Evolutionary conservation across 495 filamentous ascomycete genomes (phyloP), one percentile per base, ranked within the genome.

Genomic region (Annulohypoxylon moriforme): DNA sequence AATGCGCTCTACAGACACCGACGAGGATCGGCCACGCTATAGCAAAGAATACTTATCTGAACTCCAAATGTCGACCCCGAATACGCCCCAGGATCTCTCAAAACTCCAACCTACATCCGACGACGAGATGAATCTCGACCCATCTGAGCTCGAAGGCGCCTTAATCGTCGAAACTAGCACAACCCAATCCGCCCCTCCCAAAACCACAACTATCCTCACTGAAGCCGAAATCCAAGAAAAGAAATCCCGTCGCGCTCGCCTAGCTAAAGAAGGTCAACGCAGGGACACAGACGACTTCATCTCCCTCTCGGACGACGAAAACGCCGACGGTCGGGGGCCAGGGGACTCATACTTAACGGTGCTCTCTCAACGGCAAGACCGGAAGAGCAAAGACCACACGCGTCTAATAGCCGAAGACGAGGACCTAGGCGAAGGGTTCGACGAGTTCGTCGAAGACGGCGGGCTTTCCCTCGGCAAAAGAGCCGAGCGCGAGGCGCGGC

Each of bases 341-440:
- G 85, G 80, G 57, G 77, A 84, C 66, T 77, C 75, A 0, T 77
- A 76, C 25, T 75, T 87, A 24, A 76, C 81, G 6, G 64, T 87
- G 8, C 73, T 84, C 2, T 83, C 81, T 53, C 85, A 84, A 27
- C 84, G 82, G n/a, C 82, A 81, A 65, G 60, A 71, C 29, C 25
- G 46, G 18, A 80, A 68, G 77, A 82, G 77, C 75, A 27, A 40
- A 73, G 75, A 81, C 2, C 89, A 94, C 59, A 92, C 90, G 8
- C 85, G 96, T n/a, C 86, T 98, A 8, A 85, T 93, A 3, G 85
- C 86, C 25, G 94, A 97, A 58, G 95, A 98, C 75, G 96, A 98
- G 75, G 93, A 97, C 75, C 88, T 98, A n/a, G 91, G 90, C 31
- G 96, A 99, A 81, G 94, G 94, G 3, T 97, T 97, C 76, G 94